Evolutionary conservation across 2,329 filamentous ascomycete species (phyloP).

Genomic region (Diaporthe vexans): DNA sequence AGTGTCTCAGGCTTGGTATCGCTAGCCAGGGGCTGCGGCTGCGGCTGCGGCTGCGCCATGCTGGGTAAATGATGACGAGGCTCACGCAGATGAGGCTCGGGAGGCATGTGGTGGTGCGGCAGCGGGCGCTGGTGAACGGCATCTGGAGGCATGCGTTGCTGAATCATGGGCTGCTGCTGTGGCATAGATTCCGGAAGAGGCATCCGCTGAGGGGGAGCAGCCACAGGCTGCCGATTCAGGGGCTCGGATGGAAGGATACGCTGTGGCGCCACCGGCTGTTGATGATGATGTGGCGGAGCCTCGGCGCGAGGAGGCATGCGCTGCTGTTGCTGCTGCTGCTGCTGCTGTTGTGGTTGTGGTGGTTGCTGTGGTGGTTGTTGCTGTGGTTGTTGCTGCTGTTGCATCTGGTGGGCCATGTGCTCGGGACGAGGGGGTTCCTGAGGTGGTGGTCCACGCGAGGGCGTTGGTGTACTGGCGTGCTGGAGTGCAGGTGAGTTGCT

Average conservation of each 20-base stretch:
- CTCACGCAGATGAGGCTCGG: background rate
- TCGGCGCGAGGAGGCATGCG: background rate
- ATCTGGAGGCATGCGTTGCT: conserved; percentile 27
- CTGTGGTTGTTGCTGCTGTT: background rate
- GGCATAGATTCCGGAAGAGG: conserved; percentile 19
- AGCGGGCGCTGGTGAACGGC: background rate
- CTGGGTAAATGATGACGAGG: background rate
- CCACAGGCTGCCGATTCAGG: conserved; percentile 7
- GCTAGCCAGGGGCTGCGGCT: conserved; percentile 5
- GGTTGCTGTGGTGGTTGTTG: background rate
- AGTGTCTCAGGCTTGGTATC: background rate
- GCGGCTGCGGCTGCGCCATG: background rate
- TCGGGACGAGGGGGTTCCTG: conserved; percentile 17
- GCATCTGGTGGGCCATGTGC: background rate
- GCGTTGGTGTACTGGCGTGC: background rate
- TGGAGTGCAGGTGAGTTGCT: conserved; percentile 9
- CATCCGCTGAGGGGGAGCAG: conserved; percentile 6
- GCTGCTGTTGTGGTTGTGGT: background rate
- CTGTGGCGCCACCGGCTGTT: conserved; percentile 15
- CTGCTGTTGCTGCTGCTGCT: background rate
- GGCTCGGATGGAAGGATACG: conserved; percentile 26
- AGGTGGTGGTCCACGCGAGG: background rate
- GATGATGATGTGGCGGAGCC: conserved; percentile 4
- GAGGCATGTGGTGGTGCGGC: conserved; percentile 14
- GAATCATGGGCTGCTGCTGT: conserved; percentile 21